A percentile compares a stretch with the other conserved stretches of the same genome.
These are phyloP conservation scores for Talaromyces marneffei DNA, from an alignment of 2,329 filamentous ascomycete genomes.

Conservation along the genomic window DNA sequence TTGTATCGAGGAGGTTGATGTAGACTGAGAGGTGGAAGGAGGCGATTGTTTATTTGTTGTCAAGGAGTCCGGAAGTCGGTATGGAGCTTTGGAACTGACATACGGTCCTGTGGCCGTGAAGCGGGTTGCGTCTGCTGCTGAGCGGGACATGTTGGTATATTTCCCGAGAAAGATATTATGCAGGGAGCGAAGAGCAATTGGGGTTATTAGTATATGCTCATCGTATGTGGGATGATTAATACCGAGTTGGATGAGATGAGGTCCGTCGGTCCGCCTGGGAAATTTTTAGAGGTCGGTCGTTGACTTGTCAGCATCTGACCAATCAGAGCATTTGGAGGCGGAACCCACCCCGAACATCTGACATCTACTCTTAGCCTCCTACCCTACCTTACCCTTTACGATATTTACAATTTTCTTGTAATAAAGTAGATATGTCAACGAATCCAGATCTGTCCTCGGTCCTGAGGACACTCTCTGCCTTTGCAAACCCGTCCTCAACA, in stretches of 20 bases:
- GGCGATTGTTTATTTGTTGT: slow-evolving; percentile 14
- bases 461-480: slow-evolving; percentile 37
- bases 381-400: neutral
- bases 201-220: too few species aligned
- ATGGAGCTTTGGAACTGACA: slow-evolving; percentile 39
- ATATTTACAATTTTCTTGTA: too few species aligned
- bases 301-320: neutral
- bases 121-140: slow-evolving; percentile 45
- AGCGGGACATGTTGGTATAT: slow-evolving; percentile 43
- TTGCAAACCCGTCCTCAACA: slow-evolving; percentile 20
- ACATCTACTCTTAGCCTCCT: neutral
- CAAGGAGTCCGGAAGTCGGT: slow-evolving; percentile 25
- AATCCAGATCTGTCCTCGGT: slow-evolving; percentile 37
- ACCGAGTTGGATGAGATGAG: neutral
- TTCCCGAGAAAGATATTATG: too few species aligned
- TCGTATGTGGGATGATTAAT: neutral
- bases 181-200: too few species aligned
- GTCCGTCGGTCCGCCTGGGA: slow-evolving; percentile 3
- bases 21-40: neutral
- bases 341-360: neutral
- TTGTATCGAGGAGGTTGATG: slow-evolving; percentile 8
- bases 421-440: slow-evolving; percentile 14
- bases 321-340: neutral
- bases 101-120: slow-evolving; percentile 48
- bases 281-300: slow-evolving; percentile 7